A percentile compares a stretch with the other conserved stretches of the same genome.
Conservation (phyloP, 805 yeast genomes). For the Candida multigemmis region DNA sequence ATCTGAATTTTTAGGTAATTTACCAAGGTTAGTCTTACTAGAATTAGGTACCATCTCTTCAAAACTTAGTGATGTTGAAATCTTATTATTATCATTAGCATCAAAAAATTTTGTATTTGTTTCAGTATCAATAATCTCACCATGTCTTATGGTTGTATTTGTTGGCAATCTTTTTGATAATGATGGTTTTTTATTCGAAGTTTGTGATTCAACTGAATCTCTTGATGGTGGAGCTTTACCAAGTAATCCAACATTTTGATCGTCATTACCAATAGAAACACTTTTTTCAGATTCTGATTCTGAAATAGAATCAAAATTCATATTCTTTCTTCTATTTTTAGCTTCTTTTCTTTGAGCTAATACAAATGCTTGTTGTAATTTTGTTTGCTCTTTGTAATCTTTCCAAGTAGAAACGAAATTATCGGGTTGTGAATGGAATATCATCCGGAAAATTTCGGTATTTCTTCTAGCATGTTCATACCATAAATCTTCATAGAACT, state of each 20-base stretch:
- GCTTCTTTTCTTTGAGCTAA: conserved; percentile 29
- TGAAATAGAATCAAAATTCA: too few species aligned
- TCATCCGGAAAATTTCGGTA: conserved; percentile 69
- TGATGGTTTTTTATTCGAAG: too few species aligned
- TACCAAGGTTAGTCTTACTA: too few species aligned
- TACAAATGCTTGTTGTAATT: conserved; percentile 49
- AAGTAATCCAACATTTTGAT: conserved; percentile 22
- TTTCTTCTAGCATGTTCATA: conserved; percentile 73
- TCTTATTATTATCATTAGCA: too few species aligned
- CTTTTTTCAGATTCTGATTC: conserved; percentile 8
- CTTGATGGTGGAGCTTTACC: conserved; percentile 29
- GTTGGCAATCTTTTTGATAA: too few species aligned
- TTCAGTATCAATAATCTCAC: too few species aligned
- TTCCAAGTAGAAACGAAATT: conserved; percentile 85
- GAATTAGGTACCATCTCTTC: too few species aligned
- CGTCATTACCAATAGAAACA: conserved; percentile 7
- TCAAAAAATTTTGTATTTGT: too few species aligned
- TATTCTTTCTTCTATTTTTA: conserved; percentile 13
- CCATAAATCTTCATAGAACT: conserved; percentile 84
- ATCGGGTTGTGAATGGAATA: conserved; percentile 94
- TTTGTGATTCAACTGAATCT: too few species aligned
- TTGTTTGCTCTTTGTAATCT: conserved; percentile 69
- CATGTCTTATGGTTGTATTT: too few species aligned
- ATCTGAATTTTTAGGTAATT: conserved; percentile 3
- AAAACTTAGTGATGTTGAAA: too few species aligned